A percentile compares a stretch with the other conserved stretches of the same genome.
Evolutionary conservation across 1,284 basidiomycete species (phyloP).

Genomic region (Filobasidium uniguttulatum): DNA sequence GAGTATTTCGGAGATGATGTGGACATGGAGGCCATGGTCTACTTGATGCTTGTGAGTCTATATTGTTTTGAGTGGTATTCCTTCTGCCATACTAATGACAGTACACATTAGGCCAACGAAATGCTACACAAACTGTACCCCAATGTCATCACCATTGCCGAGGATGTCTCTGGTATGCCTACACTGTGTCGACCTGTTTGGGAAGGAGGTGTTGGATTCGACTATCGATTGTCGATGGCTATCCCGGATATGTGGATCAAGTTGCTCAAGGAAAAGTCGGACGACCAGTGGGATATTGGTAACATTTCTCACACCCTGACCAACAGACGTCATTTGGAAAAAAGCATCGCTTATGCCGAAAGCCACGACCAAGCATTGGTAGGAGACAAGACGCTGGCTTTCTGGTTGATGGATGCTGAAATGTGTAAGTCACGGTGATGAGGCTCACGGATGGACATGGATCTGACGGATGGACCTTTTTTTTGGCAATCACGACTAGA

Average conservation of each 20-base stretch:
- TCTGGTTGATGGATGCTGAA: constrained; percentile 99
- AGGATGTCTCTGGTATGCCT: constrained; percentile 96
- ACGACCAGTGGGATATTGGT: constrained; percentile 78
- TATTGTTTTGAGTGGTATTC: not conserved
- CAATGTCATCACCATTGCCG: constrained; percentile 74
- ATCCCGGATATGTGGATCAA: constrained; percentile 99
- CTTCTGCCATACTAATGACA: no score
- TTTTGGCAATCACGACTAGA: constrained; percentile 48
- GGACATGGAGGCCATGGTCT: constrained; percentile 81
- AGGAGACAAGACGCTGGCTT: constrained; percentile 93
- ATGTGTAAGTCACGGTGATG: constrained; percentile 56
- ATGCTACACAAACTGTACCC: constrained; percentile 73
- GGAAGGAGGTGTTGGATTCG: constrained; percentile 87
- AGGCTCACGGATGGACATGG: not conserved
- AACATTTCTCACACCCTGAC: constrained; percentile 80
- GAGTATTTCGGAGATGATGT: constrained; percentile 85
- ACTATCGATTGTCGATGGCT: constrained; percentile 95
- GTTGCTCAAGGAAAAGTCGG: constrained; percentile 77
- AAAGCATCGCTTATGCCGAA: constrained; percentile 87
- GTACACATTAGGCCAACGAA: constrained; percentile 65
- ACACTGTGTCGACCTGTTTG: constrained; percentile 67
- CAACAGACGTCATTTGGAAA: constrained; percentile 79
- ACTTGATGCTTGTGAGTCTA: constrained; percentile 82
- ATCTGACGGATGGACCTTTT: not conserved
- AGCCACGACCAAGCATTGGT: constrained; percentile 96